phyloP scores from a whole-genome alignment of 2,329 filamentous ascomycete species.

The Pyrenochaeta sp. region DNA sequence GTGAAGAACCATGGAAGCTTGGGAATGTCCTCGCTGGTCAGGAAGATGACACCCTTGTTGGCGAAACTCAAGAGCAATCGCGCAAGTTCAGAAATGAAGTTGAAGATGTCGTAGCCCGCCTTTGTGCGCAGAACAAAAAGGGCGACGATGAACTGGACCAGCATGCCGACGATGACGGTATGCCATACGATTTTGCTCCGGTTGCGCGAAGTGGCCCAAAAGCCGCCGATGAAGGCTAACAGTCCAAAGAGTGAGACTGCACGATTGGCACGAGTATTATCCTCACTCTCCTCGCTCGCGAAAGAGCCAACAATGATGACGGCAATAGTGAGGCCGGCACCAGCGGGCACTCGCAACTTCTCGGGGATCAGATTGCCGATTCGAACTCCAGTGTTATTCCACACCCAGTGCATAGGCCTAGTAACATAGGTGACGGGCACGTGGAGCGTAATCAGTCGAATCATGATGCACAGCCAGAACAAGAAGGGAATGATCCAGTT shows the following conservation, averaged over 20 bases:
- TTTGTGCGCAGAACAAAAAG: constrained; percentile 85
- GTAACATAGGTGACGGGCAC: constrained; percentile 73
- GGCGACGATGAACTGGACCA: constrained; percentile 86
- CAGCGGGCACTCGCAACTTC: constrained; percentile 69
- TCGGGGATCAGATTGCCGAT: constrained; percentile 71
- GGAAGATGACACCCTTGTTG: constrained; percentile 74
- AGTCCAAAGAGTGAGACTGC: constrained; percentile 84
- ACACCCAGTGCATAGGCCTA: constrained; percentile 71
- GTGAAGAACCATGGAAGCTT: constrained; percentile 73
- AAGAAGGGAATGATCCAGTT: constrained; percentile 89
- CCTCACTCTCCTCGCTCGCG: constrained; percentile 71
- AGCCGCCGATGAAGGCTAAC: constrained; percentile 70
- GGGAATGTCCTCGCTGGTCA: constrained; percentile 63
- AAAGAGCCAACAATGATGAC: constrained; percentile 83
- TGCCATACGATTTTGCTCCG: constrained; percentile 63
- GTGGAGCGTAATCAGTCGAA: constrained; percentile 79
- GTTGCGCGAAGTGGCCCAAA: constrained; percentile 77
- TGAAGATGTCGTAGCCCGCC: constrained; percentile 88
- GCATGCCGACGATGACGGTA: constrained; percentile 82
- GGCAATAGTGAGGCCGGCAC: constrained; percentile 69
- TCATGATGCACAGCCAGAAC: constrained; percentile 76
- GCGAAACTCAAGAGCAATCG: constrained; percentile 80
- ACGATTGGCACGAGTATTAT: constrained; percentile 83
- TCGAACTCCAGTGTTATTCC: constrained; percentile 70
- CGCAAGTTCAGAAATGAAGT: constrained; percentile 81